Evolutionary conservation across 495 filamentous ascomycete genomes (phyloP), one percentile per base, ranked within the genome.

Genomic region (Talaromyces proteolyticus): DNA sequence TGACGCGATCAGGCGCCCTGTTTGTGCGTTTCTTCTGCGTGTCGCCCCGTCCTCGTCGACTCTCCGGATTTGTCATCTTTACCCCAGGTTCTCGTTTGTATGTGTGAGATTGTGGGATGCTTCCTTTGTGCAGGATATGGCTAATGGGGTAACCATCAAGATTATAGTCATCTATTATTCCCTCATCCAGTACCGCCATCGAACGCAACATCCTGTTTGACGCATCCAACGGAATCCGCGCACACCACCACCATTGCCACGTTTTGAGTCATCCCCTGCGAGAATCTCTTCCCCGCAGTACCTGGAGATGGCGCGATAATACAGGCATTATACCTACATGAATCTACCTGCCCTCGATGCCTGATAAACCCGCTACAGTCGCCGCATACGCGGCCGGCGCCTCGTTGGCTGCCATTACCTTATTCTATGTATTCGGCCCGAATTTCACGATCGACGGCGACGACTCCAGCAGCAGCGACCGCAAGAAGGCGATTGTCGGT

Each of bases 361-460:
- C 88, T 54, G 90, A 95, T 58, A 91, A 82, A 72, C 82, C 88
- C 24, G 79, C 87, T 47, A 90, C 88, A 11, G 87, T 95, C 52
- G 88, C 87, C 54, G 87, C 87, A 14, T 99, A 99, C 64, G 94
- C 94, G 59, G 91, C 91, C 22, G 93, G 91, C 44, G 94, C 93
- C 21, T 95, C 91, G 43, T 85, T 99, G 29, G 93, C 93, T 36
- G 93, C 94, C n/a, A 85, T 95, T 52, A 91, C 94, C 12, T 72
- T 97, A 12, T 85, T 99, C 60, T 99, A 97, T 63, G 91, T 97
- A 52, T 97, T 99, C 65, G 91, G 82, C 2, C 93, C 93, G 4
- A 96, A 94, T 26, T 96, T 88, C 68, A 89, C 95, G 58, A 81
- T 97, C 59, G 92, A 98, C 68, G 78, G 80, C 53, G 87, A 90